Conservation (phyloP, 768 basidiomycete genomes). For the Lentinula aciculospora region DNA sequence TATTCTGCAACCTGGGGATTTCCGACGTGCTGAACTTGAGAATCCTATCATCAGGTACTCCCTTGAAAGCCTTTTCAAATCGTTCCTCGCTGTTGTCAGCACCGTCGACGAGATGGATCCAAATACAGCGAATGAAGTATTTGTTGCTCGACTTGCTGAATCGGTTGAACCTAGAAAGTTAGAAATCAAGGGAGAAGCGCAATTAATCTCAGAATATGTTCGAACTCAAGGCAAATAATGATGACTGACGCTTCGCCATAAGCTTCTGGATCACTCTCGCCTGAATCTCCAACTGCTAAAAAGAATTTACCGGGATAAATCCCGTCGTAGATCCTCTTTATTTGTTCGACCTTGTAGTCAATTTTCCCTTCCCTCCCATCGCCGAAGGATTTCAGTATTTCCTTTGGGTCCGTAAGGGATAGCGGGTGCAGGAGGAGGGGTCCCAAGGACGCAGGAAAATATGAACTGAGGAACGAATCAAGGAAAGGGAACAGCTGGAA, state of each 20-base stretch:
- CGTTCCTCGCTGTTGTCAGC: constrained; percentile 33
- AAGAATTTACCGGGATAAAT: constrained; percentile 39
- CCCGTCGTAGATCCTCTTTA: constrained; percentile 32
- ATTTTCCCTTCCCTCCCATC: constrained; percentile 18
- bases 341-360: constrained; percentile 30
- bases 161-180: constrained; percentile 24
- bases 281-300: constrained; percentile 37
- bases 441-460: constrained; percentile 26
- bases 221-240: background rate
- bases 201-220: background rate
- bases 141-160: too few relatives aligned
- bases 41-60: constrained; percentile 25
- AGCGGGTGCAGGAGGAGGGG: constrained; percentile 34
- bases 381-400: constrained; percentile 20
- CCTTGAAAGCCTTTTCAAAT: constrained; percentile 29
- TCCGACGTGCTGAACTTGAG: constrained; percentile 31
- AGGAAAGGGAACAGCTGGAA: constrained; percentile 43
- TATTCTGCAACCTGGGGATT: constrained; percentile 25
- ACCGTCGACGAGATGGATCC: constrained; percentile 40
- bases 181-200: background rate
- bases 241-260: constrained; percentile 34
- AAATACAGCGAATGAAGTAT: constrained; percentile 31
- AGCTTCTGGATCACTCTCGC: constrained; percentile 39
- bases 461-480: constrained; percentile 28
- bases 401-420: constrained; percentile 25